Conservation (phyloP, 1,139 yeast genomes). For the Dujonia santamariae region DNA sequence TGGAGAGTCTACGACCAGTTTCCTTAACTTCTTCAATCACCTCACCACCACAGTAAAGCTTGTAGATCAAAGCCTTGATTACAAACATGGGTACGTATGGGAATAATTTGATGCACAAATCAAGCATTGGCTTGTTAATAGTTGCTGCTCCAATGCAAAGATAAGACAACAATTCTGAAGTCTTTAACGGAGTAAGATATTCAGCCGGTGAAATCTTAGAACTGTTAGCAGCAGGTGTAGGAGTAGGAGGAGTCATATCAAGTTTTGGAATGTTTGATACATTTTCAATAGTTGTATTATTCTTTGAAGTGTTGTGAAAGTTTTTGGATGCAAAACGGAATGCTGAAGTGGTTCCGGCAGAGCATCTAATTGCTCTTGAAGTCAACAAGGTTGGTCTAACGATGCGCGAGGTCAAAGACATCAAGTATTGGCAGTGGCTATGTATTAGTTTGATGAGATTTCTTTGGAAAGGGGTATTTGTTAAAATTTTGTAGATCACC, state of each 20-base stretch:
- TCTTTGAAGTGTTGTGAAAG: slow-evolving; percentile 19
- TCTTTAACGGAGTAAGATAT: slow-evolving; percentile 32
- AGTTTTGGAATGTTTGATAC: slow-evolving; percentile 3
- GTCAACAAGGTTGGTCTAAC: background rate
- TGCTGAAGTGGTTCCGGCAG: slow-evolving; percentile 1
- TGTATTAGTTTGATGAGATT: too few species aligned
- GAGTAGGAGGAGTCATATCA: slow-evolving; percentile 2
- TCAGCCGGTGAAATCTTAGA: slow-evolving; percentile 6
- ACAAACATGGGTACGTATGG: slow-evolving; percentile 73
- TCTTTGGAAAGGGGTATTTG: too few species aligned
- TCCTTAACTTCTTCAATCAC: slow-evolving; percentile 62
- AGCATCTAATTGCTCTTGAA: slow-evolving; percentile 9
- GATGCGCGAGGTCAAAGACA: slow-evolving; percentile 1
- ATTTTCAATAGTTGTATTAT: slow-evolving; percentile 11
- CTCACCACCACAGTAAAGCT: slow-evolving; percentile 91
- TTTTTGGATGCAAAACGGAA: slow-evolving; percentile 2
- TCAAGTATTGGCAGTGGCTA: too few species aligned
- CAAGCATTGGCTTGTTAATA: slow-evolving; percentile 56
- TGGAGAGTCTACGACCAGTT: slow-evolving; percentile 65
- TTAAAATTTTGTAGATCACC: too few species aligned
- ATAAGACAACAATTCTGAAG: slow-evolving; percentile 53
- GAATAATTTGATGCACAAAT: slow-evolving; percentile 61
- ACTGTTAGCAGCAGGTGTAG: slow-evolving; percentile 5
- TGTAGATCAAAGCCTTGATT: slow-evolving; percentile 72
- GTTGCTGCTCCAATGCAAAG: slow-evolving; percentile 69